Evolutionary conservation across 345 rosid genomes (phyloP), one percentile per base, ranked within the genome.

Genomic region (Brassica juncea): DNA sequence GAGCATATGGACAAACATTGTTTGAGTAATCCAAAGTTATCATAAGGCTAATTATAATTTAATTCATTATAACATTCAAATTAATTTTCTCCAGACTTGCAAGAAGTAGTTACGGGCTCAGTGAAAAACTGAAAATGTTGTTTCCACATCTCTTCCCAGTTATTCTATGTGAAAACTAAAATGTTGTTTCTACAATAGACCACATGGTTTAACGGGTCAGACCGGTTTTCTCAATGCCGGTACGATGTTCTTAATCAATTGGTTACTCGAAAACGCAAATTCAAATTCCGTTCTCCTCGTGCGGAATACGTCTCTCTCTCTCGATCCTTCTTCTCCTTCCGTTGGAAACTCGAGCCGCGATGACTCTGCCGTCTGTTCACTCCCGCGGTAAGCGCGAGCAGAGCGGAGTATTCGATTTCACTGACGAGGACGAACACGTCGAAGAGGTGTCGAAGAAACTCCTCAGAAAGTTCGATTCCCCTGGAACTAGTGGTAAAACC

Each of bases 381-480:
- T 73, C 82, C 19, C 54, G 68, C 32, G 44, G 54, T 14, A 70
- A 68, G 62, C 55, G 63, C 19, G 72, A 78, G 59, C 57, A 79
- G 57, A 79, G 70, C 23, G 58, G 57, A 15, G 85, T 83, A 2
- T 88, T 82, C 75, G 91, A 85, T 58, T 88, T 55, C 77, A 34
- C 71, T 71, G 87, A 82, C 25, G 89, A 84, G 16, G 91, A 88
- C 19, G 83, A 84, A 34, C 79, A 63, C 11, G 71, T 67, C 7
- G 87, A 81, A 80, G 78, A 64, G 80, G 27, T 61, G 2, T 74
- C 89, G 19, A 75, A 32, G 52, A 76, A 81, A 72, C 32, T 82
- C 47, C 76, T 84, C 7, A 69, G 82, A 34, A 84, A 59, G 52
- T 77, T 54, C 55, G 70, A 61, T 44, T 35, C 71, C 6, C 72